These are phyloP conservation scores for Cytospora chrysosperma DNA, from an alignment of 2,329 filamentous ascomycete genomes.

Conservation along the genomic window DNA sequence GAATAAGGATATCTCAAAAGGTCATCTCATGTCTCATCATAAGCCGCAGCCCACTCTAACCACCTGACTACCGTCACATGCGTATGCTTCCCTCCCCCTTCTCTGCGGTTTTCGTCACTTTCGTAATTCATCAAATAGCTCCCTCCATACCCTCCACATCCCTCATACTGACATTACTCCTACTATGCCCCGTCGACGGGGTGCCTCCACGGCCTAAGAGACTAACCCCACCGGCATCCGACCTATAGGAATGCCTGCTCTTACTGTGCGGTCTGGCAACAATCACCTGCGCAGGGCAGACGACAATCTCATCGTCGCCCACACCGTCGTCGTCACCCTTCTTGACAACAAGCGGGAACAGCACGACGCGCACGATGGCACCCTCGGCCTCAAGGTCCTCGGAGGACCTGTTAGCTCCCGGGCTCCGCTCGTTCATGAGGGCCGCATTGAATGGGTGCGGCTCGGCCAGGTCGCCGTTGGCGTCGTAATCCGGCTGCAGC, in stretches of 20 bases:
- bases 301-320: conserved; percentile 91
- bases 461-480: conserved; percentile 82
- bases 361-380: conserved; percentile 82
- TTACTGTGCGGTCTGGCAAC: conserved; percentile 56
- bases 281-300: conserved; percentile 92
- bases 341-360: conserved; percentile 96
- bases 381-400: conserved; percentile 66
- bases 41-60: background rate
- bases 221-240: conserved; percentile 50
- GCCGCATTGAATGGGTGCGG: conserved; percentile 90
- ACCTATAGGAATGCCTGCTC: conserved; percentile 36
- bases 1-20: conserved; percentile 21
- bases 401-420: conserved; percentile 53
- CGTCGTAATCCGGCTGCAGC: conserved; percentile 90
- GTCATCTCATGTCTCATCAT: conserved; percentile 15
- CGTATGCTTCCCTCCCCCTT: background rate
- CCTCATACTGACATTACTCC: conserved; percentile 39
- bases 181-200: conserved; percentile 34
- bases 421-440: conserved; percentile 85
- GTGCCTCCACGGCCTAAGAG: conserved; percentile 29
- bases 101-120: background rate
- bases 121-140: conserved; percentile 30
- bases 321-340: conserved; percentile 86
- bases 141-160: conserved; percentile 36
- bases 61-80: background rate